These are phyloP conservation scores for Raphidocelis subcapitata DNA, from an alignment of 139 green algal species.

Conservation along the genomic window DNA sequence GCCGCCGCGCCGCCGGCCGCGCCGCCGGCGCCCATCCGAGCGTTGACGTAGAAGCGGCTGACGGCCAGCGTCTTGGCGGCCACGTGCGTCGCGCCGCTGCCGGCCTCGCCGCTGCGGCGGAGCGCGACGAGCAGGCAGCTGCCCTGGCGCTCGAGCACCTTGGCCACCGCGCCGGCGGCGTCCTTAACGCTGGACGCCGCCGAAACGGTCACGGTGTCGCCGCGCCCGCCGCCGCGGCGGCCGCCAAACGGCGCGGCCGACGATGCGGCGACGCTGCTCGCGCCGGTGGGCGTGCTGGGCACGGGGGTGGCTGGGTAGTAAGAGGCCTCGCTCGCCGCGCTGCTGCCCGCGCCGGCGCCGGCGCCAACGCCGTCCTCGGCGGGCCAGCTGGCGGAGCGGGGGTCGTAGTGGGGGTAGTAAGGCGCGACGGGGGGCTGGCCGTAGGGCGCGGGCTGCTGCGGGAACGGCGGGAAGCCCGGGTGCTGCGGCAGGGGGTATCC, in stretches of 20 bases:
- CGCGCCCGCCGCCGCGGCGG: neutral
- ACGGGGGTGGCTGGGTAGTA: neutral
- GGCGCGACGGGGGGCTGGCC: too few relatives aligned
- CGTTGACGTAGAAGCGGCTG: slow-evolving; percentile 26
- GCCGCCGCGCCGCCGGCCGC: slow-evolving; percentile 16
- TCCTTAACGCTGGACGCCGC: slow-evolving; percentile 17
- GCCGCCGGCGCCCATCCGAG: slow-evolving; percentile 21
- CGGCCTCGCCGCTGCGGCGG: neutral
- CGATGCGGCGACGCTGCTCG: too few relatives aligned
- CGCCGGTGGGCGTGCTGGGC: too few relatives aligned
- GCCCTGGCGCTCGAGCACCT: slow-evolving; percentile 23
- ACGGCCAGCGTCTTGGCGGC: slow-evolving; percentile 32
- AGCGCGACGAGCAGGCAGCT: slow-evolving; percentile 23
- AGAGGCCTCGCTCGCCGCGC: neutral
- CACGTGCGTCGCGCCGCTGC: slow-evolving; percentile 15
- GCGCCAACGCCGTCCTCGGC: too few relatives aligned
- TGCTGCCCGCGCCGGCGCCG: neutral
- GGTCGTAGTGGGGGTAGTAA: neutral
- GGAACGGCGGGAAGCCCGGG: too few relatives aligned
- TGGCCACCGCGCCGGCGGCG: slow-evolving; percentile 24
- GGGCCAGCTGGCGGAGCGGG: too few relatives aligned
- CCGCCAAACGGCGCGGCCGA: neutral
- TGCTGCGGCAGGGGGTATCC: too few relatives aligned
- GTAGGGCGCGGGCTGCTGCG: too few relatives aligned
- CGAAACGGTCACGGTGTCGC: slow-evolving; percentile 23